These are phyloP conservation scores for Carex cristatella DNA, from an alignment of 176 grass and related monocot genomes.

Conservation along the genomic window DNA sequence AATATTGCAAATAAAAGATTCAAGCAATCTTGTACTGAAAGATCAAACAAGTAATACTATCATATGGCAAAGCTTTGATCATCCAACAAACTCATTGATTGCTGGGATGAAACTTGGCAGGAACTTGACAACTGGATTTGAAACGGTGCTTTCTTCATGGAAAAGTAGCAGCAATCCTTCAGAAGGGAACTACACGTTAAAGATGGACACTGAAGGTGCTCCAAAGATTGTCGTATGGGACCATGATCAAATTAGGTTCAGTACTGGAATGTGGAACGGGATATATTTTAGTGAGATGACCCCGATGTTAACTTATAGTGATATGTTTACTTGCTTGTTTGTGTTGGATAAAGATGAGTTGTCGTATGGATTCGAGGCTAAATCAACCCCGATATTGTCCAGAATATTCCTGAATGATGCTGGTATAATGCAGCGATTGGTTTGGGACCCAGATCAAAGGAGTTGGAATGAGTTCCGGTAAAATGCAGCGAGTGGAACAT, in stretches of 20 bases:
- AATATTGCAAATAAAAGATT: constrained; percentile 20
- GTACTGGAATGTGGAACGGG: constrained; percentile 32
- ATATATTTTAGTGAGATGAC: constrained; percentile 32
- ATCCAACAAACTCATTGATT: constrained; percentile 26
- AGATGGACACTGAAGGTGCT: constrained; percentile 3
- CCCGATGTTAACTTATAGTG: constrained; percentile 28
- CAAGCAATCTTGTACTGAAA: constrained; percentile 25
- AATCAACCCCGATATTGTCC: background rate
- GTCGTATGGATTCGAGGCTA: background rate
- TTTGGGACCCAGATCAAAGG: background rate
- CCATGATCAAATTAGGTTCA: background rate
- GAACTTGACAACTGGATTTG: constrained; percentile 32
- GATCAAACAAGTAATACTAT: background rate
- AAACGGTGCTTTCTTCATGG: constrained; percentile 38
- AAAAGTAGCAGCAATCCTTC: constrained; percentile 34
- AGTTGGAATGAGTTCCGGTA: constrained; percentile 1
- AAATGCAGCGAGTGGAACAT: constrained; percentile 22
- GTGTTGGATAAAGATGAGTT: constrained; percentile 10
- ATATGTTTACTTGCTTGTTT: constrained; percentile 21
- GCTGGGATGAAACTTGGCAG: constrained; percentile 24
- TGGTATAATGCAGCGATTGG: constrained; percentile 3
- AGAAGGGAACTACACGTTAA: constrained; percentile 1
- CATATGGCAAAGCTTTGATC: constrained; percentile 30
- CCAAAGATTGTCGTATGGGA: constrained; percentile 21
- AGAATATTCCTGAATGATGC: background rate